Conservation (phyloP, 257 asterid genomes). For the Salvia rosmarinus region DNA sequence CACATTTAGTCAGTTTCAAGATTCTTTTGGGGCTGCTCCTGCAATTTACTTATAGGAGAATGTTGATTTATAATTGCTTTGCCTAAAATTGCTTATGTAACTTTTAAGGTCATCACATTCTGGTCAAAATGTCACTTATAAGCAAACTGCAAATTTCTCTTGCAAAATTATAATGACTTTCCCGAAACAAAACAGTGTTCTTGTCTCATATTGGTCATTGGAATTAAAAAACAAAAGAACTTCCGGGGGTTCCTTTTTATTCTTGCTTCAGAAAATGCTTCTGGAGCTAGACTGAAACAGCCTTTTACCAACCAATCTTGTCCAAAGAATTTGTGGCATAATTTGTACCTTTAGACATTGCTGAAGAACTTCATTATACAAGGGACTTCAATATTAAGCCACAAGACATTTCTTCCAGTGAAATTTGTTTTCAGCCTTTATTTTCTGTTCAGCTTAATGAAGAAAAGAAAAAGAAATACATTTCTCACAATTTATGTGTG, state of each 20-base stretch:
- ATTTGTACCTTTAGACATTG: not conserved
- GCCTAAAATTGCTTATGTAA: conserved; percentile 18
- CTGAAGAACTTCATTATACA: not conserved
- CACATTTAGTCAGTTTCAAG: not conserved
- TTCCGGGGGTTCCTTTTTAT: no score
- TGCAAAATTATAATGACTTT: not conserved
- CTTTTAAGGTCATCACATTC: conserved; percentile 21
- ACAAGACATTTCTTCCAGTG: not conserved
- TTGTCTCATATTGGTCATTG: conserved; percentile 1
- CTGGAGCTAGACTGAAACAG: no score
- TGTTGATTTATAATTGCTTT: not conserved
- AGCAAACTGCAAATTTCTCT: conserved; percentile 12
- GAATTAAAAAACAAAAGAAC: no score
- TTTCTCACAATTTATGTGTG: not conserved
- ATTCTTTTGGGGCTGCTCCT: not conserved
- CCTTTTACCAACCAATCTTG: no score
- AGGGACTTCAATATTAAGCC: not conserved
- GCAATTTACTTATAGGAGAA: not conserved
- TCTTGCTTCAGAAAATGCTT: no score
- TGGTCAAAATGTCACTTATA: not conserved
- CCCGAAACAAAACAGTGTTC: not conserved
- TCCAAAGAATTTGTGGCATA: no score
- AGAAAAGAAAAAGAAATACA: not conserved
- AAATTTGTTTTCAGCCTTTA: conserved; percentile 1
- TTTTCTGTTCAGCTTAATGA: conserved; percentile 2